Evolutionary conservation across 495 filamentous ascomycete species (phyloP).

Genomic region (Viridothelium virens): DNA sequence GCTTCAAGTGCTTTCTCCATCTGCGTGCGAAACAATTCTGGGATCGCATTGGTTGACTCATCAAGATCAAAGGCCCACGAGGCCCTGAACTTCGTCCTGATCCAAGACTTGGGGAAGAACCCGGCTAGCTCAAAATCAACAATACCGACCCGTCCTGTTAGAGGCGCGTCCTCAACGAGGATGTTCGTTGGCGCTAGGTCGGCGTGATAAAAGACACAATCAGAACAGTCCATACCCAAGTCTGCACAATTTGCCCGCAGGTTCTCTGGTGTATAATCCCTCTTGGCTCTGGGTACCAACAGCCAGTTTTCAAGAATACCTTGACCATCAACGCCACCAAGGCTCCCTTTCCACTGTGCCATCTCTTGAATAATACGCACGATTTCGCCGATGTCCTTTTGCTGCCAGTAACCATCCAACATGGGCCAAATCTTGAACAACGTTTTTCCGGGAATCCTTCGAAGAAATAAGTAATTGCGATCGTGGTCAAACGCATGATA

Average conservation of each 20-base stretch:
- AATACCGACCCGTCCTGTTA: not conserved
- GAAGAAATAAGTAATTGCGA: not conserved
- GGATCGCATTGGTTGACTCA: not conserved
- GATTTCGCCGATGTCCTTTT: not conserved
- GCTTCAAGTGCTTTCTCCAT: constrained; percentile 10
- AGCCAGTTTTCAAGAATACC: not conserved
- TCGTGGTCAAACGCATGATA: not conserved
- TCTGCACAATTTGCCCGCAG: not conserved
- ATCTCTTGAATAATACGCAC: not conserved
- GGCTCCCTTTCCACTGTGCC: not conserved
- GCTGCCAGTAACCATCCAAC: not conserved
- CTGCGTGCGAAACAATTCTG: constrained; percentile 1
- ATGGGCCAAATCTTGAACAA: not conserved
- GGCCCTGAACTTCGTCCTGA: constrained; percentile 13
- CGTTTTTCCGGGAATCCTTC: not conserved
- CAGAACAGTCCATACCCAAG: constrained; percentile 5
- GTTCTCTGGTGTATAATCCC: not conserved
- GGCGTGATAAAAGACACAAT: constrained; percentile 2
- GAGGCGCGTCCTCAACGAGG: not conserved
- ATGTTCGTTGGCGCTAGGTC: constrained; percentile 4
- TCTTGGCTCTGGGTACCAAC: not conserved
- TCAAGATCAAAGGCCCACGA: constrained; percentile 1
- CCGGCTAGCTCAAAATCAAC: constrained; percentile 10
- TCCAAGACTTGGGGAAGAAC: constrained; percentile 2
- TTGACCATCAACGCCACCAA: not conserved